These are phyloP conservation scores for Wallacemonas sp. DNA, from an alignment of 208 protist genomes.

Conservation along the genomic window DNA sequence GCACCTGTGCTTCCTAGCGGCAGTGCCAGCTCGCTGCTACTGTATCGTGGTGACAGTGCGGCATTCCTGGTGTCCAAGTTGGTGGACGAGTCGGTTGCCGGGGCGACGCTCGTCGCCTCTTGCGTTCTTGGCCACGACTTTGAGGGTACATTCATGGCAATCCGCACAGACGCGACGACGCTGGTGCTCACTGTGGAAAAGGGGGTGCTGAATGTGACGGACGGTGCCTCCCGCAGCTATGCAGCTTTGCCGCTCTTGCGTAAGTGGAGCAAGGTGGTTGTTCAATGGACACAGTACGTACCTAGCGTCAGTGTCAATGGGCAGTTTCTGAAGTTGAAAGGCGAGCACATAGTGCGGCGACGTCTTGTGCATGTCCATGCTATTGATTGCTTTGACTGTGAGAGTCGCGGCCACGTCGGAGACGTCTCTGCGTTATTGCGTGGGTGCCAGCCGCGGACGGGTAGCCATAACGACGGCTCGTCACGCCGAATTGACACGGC, in stretches of 20 bases:
- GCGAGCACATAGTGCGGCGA: slow-evolving; percentile 28
- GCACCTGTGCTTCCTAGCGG: slow-evolving; percentile 60
- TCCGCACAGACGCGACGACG: slow-evolving; percentile 1
- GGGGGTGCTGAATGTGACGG: slow-evolving; percentile 20
- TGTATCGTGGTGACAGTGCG: background rate
- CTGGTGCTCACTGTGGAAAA: slow-evolving; percentile 43
- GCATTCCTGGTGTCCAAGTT: background rate
- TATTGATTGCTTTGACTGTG: slow-evolving; percentile 39
- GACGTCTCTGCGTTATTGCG: slow-evolving; percentile 44
- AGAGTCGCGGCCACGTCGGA: slow-evolving; percentile 56
- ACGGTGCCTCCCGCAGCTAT: slow-evolving; percentile 40
- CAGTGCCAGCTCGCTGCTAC: slow-evolving; percentile 24
- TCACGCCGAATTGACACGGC: background rate
- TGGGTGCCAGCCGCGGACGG: slow-evolving; percentile 18
- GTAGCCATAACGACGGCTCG: slow-evolving; percentile 11
- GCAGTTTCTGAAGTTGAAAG: slow-evolving; percentile 49
- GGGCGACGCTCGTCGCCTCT: background rate
- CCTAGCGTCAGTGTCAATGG: slow-evolving; percentile 70
- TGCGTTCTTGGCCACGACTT: slow-evolving; percentile 37
- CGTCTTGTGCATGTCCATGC: slow-evolving; percentile 33
- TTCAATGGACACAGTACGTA: slow-evolving; percentile 56
- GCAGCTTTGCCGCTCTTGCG: slow-evolving; percentile 64
- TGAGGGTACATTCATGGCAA: slow-evolving; percentile 20
- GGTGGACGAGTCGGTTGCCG: background rate
- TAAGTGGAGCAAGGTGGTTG: slow-evolving; percentile 13